These are phyloP conservation scores for Picochlorum sp. DNA, from an alignment of 139 green algal genomes.

Conservation along the genomic window DNA sequence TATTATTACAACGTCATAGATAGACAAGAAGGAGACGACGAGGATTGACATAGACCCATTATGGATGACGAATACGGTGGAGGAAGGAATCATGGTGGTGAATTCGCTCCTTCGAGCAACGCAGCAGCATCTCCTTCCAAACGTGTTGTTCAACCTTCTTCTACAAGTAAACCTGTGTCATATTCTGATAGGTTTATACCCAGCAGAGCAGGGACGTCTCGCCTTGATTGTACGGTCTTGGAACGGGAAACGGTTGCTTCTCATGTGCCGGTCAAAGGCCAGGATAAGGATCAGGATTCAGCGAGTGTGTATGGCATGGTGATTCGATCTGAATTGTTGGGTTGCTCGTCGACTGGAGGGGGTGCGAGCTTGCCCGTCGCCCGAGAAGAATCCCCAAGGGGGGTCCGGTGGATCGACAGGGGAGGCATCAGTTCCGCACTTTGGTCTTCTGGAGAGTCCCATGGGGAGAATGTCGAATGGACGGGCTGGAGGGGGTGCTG, in stretches of 20 bases:
- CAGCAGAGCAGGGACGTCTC: constrained; percentile 42
- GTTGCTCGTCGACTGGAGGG: constrained; percentile 25
- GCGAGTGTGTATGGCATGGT: constrained; percentile 61
- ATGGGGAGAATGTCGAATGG: constrained; percentile 14
- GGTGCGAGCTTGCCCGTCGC: constrained; percentile 19
- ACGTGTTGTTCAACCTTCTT: not conserved
- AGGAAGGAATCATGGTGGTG: too few relatives aligned
- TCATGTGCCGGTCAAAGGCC: constrained; percentile 5
- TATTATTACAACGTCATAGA: too few relatives aligned
- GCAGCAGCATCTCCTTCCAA: too few relatives aligned
- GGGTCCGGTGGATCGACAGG: not conserved
- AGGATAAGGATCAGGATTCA: constrained; percentile 23
- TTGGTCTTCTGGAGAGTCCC: constrained; percentile 6
- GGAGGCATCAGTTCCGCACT: too few relatives aligned
- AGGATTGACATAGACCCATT: too few relatives aligned
- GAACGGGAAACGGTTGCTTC: constrained; percentile 54
- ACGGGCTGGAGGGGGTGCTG: not conserved
- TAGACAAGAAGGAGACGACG: too few relatives aligned
- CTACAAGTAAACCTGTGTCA: constrained; percentile 24
- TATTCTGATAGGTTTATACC: constrained; percentile 84
- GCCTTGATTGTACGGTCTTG: constrained; percentile 64
- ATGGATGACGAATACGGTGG: too few relatives aligned
- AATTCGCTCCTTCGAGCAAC: too few relatives aligned
- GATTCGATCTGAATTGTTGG: constrained; percentile 65
- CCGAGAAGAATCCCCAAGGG: constrained; percentile 39